Base-by-base conservation (phyloP, 75 land plant genomes). In the Pseudotsuga menziesii region DNA sequence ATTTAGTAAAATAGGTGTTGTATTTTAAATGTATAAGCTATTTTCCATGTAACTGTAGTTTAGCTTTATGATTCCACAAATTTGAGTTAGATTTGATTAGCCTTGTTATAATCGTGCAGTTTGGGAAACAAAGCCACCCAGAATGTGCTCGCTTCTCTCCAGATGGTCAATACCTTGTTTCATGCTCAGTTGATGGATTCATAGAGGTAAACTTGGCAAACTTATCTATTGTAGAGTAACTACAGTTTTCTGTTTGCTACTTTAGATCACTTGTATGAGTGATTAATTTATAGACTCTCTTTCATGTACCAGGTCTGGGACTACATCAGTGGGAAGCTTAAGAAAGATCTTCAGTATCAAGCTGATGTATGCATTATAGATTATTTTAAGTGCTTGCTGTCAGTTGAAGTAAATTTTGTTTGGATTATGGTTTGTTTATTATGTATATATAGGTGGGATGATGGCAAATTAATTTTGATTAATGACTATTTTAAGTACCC, bases 271-370 rank as follows among this genome's bases (percentile, higher is more conserved):
- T 19, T 60, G 16, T 14, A 71, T 17, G 23, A 36, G 32, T 61
- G 41, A 26, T 36, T 14, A 2, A 25, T 55, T 74, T 61, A 25
- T 25, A 61, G 8, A 25, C 32, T 32, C 32, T 32, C 4, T 56
- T 29, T 26, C 32, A 26, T 74, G 60, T 76, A 27, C 35, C 86
- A 97, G 99, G 99, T 97, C 7, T 97, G 99, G 99, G 99, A 97
- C 75, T 88, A 92, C 69, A 78, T 94, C 26, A 97, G 93, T 84
- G 99, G 99, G 82, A 97, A 97, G 80, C 88, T 97, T 32, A 97
- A 97, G 83, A 97, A 97, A 77, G 99, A 97, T 83, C 93, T 97
- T 48, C 99, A 94, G 76, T 97, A 97, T 81, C 99, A 97, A 77
- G 99, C 99, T 76, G 95, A 94, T 83, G 99, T 96, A 83, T 80